Evolutionary conservation across 2,329 filamentous ascomycete genomes (phyloP).

Genomic region (Calonectria montana): DNA sequence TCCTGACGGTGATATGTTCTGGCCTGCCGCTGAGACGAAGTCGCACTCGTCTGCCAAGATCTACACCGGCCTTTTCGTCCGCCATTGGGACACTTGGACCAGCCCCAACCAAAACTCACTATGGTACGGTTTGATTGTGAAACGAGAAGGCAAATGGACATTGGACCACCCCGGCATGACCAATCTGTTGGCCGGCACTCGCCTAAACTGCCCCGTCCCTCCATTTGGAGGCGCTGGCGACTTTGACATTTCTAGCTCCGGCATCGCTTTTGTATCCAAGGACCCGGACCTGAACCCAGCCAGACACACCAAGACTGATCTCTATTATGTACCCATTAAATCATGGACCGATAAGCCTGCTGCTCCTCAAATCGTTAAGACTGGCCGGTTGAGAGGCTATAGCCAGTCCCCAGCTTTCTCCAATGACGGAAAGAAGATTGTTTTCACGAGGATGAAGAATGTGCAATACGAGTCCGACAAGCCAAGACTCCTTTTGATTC

Average conservation of each 20-base stretch:
- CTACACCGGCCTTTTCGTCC: conserved; percentile 80
- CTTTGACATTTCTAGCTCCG: conserved; percentile 77
- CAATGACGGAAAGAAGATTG: conserved; percentile 75
- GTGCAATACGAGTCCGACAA: conserved; percentile 83
- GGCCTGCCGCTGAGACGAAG: conserved; percentile 70
- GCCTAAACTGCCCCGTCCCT: conserved; percentile 74
- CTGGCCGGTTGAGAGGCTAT: conserved; percentile 72
- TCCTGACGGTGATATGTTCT: conserved; percentile 76
- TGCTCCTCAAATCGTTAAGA: conserved; percentile 62
- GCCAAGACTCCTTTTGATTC: conserved; percentile 73
- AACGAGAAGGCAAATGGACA: conserved; percentile 53
- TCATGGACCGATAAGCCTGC: conserved; percentile 69
- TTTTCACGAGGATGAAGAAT: conserved; percentile 82
- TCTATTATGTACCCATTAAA: conserved; percentile 77
- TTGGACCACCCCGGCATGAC: conserved; percentile 60
- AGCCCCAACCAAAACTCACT: conserved; percentile 77
- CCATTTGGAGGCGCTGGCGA: conserved; percentile 85
- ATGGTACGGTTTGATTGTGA: conserved; percentile 75
- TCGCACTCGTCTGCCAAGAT: conserved; percentile 73
- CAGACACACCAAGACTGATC: conserved; percentile 82
- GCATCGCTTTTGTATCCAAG: conserved; percentile 80
- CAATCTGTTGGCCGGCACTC: conserved; percentile 72
- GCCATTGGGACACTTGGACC: conserved; percentile 86
- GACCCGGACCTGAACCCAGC: conserved; percentile 78
- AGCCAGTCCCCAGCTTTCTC: conserved; percentile 78